phyloP scores from a whole-genome alignment of 176 grass and related monocot genomes.

The Aegilops bicornis region DNA sequence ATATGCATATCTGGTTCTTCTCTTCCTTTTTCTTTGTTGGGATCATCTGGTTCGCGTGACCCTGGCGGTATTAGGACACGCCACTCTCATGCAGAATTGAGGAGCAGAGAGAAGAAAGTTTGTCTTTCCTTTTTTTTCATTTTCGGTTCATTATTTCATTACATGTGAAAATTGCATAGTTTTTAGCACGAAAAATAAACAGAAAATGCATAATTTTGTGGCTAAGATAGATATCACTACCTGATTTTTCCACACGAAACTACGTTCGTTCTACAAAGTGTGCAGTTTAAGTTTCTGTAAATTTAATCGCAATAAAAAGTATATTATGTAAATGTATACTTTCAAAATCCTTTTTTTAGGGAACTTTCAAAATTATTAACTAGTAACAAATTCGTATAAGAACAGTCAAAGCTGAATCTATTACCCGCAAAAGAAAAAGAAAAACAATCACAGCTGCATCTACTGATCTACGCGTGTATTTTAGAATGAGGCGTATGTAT shows the following conservation, averaged over 20 bases:
- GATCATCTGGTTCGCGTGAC: slow-evolving; percentile 1
- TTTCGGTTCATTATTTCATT: not conserved
- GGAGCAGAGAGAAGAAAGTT: not conserved
- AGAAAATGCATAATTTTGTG: not conserved
- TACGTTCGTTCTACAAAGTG: not conserved
- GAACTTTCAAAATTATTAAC: not conserved
- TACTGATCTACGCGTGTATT: not conserved
- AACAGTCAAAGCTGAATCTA: too few relatives aligned
- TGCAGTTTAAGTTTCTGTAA: not conserved
- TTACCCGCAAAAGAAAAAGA: not conserved
- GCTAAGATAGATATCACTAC: not conserved
- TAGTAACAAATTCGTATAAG: too few relatives aligned
- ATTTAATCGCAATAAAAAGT: not conserved
- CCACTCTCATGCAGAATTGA: not conserved
- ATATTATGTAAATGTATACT: not conserved
- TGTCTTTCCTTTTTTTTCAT: not conserved
- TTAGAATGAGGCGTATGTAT: not conserved
- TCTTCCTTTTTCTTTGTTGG: not conserved
- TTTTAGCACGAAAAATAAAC: not conserved
- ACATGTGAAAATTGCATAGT: not conserved
- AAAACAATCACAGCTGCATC: not conserved
- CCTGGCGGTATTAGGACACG: not conserved
- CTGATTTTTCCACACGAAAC: too few relatives aligned
- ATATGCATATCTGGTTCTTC: not conserved
- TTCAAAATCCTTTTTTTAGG: not conserved